Evolutionary conservation across 208 protist species (phyloP).

Genomic region (Leishmania turanica): DNA sequence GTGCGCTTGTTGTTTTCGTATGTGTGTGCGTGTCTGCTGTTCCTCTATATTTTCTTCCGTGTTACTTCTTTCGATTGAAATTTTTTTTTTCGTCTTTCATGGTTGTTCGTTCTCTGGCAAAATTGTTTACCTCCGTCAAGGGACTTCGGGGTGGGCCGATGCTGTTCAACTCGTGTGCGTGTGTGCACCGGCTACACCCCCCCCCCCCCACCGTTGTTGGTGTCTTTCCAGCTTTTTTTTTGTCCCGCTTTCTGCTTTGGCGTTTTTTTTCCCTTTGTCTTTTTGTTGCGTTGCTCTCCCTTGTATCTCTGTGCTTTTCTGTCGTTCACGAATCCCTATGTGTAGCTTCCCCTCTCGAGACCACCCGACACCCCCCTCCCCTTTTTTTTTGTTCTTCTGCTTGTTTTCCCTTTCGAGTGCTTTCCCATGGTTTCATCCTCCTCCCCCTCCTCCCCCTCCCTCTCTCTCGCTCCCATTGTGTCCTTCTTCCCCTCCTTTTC

Average conservation of each 20-base stretch:
- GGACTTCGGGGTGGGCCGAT: neutral
- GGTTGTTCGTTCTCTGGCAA: neutral
- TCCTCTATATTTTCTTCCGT: conserved; percentile 5
- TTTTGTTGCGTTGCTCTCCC: neutral
- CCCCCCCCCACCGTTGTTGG: neutral
- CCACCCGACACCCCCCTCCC: neutral
- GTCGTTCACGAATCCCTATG: neutral
- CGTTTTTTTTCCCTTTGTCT: neutral
- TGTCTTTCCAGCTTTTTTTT: neutral
- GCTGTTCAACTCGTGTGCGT: neutral
- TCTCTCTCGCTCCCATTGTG: neutral
- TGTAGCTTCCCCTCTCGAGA: neutral
- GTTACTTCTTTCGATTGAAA: conserved; percentile 4
- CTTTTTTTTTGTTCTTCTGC: too few species aligned
- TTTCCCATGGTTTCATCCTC: neutral
- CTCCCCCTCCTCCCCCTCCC: neutral
- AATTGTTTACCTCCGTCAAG: neutral
- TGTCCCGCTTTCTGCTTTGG: neutral
- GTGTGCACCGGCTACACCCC: neutral
- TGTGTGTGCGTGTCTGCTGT: conserved; percentile 12
- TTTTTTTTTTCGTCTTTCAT: conserved; percentile 1
- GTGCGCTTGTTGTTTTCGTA: neutral
- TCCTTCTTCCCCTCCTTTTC: neutral
- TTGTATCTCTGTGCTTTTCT: neutral
- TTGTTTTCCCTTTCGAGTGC: neutral